Conservation (phyloP, 768 basidiomycete species). For the Xerocomus potaroensis region DNA sequence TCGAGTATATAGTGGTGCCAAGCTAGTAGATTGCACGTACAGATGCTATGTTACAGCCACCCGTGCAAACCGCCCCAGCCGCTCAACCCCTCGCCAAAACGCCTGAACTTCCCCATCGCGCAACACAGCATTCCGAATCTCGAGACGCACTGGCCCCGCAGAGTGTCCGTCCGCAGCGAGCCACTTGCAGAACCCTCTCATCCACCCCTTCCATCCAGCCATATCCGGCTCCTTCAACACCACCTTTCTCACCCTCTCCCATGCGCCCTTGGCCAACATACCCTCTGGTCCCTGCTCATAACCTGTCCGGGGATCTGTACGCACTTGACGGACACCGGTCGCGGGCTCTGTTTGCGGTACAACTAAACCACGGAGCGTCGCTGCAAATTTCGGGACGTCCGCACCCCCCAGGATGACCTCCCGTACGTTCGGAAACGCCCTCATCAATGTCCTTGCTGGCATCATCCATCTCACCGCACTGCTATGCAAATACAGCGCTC, state of each 20-base stretch:
- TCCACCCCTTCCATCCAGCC: slow-evolving; percentile 11
- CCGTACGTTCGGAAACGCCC: slow-evolving; percentile 15
- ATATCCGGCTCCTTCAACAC: slow-evolving; percentile 10
- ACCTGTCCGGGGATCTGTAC: not conserved
- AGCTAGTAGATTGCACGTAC: too few relatives aligned
- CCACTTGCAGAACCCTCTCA: slow-evolving; percentile 17
- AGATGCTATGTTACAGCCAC: not conserved
- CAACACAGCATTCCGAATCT: not conserved
- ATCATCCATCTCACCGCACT: slow-evolving; percentile 5
- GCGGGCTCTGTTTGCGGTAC: too few relatives aligned
- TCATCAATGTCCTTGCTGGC: slow-evolving; percentile 14
- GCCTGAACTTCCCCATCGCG: not conserved
- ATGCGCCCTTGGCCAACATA: slow-evolving; percentile 5
- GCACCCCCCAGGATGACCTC: slow-evolving; percentile 12
- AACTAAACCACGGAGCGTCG: slow-evolving; percentile 11
- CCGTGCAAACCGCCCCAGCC: slow-evolving; percentile 9
- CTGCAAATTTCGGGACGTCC: slow-evolving; percentile 11
- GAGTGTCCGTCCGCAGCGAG: slow-evolving; percentile 14
- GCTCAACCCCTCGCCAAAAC: slow-evolving; percentile 7
- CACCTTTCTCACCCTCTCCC: slow-evolving; percentile 4
- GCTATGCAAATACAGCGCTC: slow-evolving; percentile 11
- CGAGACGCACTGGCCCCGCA: slow-evolving; percentile 6
- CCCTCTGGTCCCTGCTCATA: not conserved
- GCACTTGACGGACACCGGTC: not conserved
- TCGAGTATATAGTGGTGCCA: too few relatives aligned